phyloP scores from a whole-genome alignment of 108 stramenopile genomes.

The Chaetoceros muelleri region DNA sequence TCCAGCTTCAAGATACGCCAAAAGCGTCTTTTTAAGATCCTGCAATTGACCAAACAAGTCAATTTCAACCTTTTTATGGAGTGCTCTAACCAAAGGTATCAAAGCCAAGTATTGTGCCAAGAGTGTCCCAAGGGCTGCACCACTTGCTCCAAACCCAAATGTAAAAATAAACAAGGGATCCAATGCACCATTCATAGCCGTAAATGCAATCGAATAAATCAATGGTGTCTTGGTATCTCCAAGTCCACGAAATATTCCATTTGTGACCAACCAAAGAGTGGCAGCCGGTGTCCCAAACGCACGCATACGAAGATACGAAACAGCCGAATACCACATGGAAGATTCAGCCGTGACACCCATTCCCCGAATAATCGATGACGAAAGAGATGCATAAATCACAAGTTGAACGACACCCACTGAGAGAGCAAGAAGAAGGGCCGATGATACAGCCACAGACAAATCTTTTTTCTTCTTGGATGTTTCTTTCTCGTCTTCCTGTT shows the following conservation, averaged over 20 bases:
- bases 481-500: conserved; percentile 5
- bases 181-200: conserved; percentile 65
- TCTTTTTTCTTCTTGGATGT: conserved; percentile 13
- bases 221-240: conserved; percentile 88
- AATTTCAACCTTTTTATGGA: conserved; percentile 58
- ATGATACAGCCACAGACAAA: conserved; percentile 63
- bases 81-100: conserved; percentile 57
- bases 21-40: conserved; percentile 33
- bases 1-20: conserved; percentile 67
- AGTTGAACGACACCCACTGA: conserved; percentile 72
- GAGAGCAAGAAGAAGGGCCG: conserved; percentile 77
- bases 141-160: conserved; percentile 66
- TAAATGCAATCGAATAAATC: conserved; percentile 67
- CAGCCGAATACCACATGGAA: conserved; percentile 75
- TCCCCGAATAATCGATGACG: conserved; percentile 39
- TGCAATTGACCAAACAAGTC: conserved; percentile 50
- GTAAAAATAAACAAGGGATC: conserved; percentile 89
- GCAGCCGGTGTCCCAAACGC: conserved; percentile 84
- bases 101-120: conserved; percentile 76
- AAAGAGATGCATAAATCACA: conserved; percentile 51
- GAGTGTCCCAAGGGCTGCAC: conserved; percentile 87
- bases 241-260: conserved; percentile 89
- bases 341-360: conserved; percentile 62
- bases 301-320: conserved; percentile 67
- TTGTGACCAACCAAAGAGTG: conserved; percentile 83